phyloP scores from a whole-genome alignment of 768 basidiomycete genomes.

The Termitomyces sp. region DNA sequence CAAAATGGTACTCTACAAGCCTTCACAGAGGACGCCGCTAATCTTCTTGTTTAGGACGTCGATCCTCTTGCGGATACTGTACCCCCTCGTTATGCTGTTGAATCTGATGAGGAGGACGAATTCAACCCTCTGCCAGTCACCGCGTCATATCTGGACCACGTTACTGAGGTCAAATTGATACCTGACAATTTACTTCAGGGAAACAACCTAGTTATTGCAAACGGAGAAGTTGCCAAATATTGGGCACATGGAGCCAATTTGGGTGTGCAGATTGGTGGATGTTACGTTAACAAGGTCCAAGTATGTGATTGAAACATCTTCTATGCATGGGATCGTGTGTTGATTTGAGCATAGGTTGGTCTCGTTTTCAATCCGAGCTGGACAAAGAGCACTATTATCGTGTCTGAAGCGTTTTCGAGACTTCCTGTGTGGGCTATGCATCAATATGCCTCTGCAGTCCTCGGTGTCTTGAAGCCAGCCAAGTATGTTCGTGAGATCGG shows the following conservation, averaged over 20 bases:
- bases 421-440: conserved; percentile 50
- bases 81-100: conserved; percentile 57
- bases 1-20: conserved; percentile 10
- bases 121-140: conserved; percentile 34
- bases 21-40: neutral
- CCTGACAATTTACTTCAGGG: conserved; percentile 26
- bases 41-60: conserved; percentile 31
- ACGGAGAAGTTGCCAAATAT: conserved; percentile 37
- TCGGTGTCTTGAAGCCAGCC: conserved; percentile 39
- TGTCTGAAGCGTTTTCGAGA: conserved; percentile 46
- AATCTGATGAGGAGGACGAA: conserved; percentile 68
- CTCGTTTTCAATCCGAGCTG: conserved; percentile 44
- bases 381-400: conserved; percentile 39
- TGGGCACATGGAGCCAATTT: conserved; percentile 51
- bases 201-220: conserved; percentile 36
- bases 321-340: neutral
- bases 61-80: conserved; percentile 52
- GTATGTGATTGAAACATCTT: conserved; percentile 23
- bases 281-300: conserved; percentile 40
- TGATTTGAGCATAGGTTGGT: conserved; percentile 35
- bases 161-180: conserved; percentile 31
- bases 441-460: conserved; percentile 36
- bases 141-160: conserved; percentile 13
- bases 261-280: conserved; percentile 44
- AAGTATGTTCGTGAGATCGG: conserved; percentile 26